Conservation (phyloP, 2,329 filamentous ascomycete species). For the Nigrospora sphaerica region DNA sequence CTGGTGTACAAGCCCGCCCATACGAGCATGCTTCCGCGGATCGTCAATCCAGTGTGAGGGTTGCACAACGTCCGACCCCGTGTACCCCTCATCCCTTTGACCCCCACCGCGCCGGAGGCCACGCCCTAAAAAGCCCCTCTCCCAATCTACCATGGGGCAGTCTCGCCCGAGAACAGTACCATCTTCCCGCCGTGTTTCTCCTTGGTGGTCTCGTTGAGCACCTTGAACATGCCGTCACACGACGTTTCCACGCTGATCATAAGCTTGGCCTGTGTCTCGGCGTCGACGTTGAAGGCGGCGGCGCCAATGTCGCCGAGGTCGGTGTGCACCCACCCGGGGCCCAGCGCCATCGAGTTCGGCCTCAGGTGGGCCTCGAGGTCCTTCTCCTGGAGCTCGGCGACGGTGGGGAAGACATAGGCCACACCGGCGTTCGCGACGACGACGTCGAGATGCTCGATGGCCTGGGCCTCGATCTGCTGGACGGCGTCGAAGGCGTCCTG, state of each 20-base stretch:
- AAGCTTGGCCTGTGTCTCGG: neutral
- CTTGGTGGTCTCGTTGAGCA: constrained; percentile 4
- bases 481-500: constrained; percentile 25
- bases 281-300: neutral
- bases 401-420: constrained; percentile 19
- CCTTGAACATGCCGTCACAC: constrained; percentile 6
- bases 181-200: constrained; percentile 8
- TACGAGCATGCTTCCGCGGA: too few species aligned
- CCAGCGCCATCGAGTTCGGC: too few species aligned
- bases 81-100: too few species aligned
- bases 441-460: constrained; percentile 35
- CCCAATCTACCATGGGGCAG: neutral
- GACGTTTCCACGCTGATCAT: constrained; percentile 3
- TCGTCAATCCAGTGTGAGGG: too few species aligned
- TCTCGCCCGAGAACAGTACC: constrained; percentile 6
- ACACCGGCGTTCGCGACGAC: constrained; percentile 46
- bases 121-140: too few species aligned
- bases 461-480: constrained; percentile 16
- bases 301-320: too few species aligned
- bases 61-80: too few species aligned
- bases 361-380: constrained; percentile 29
- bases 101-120: too few species aligned
- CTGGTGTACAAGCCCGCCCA: too few species aligned
- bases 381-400: constrained; percentile 23
- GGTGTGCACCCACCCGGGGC: too few species aligned